A percentile compares a stretch with the other conserved stretches of the same genome.
Evolutionary conservation across 2,329 filamentous ascomycete genomes (phyloP).

Genomic region (Stagonosporopsis chrysanthemi): DNA sequence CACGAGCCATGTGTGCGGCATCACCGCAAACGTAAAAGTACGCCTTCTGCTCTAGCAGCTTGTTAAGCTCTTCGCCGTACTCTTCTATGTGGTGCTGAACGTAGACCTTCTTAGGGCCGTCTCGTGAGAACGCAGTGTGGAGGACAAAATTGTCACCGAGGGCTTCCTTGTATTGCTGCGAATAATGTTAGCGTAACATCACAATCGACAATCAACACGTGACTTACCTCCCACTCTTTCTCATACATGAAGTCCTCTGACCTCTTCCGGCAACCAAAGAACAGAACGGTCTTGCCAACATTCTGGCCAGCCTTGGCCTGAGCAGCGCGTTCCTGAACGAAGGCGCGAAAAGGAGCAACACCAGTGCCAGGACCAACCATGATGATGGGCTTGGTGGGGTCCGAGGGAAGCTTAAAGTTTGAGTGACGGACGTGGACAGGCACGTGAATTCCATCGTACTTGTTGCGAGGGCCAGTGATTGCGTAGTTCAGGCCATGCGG

Average conservation of each 20-base stretch:
- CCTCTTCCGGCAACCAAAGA: slow-evolving; percentile 90
- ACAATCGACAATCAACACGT: neutral
- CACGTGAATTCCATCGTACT: slow-evolving; percentile 94
- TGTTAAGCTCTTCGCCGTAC: slow-evolving; percentile 81
- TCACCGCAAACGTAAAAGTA: slow-evolving; percentile 99
- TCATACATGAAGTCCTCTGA: slow-evolving; percentile 93
- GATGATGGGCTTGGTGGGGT: slow-evolving; percentile 91
- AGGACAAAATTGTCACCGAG: slow-evolving; percentile 91
- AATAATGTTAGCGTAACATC: slow-evolving; percentile 22
- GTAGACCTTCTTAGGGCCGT: slow-evolving; percentile 87
- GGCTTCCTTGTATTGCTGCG: slow-evolving; percentile 78
- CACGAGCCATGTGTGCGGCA: slow-evolving; percentile 94
- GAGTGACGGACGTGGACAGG: slow-evolving; percentile 97
- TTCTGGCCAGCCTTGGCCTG: slow-evolving; percentile 80
- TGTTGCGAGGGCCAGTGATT: slow-evolving; percentile 89
- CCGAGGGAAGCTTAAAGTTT: slow-evolving; percentile 98
- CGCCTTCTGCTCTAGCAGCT: slow-evolving; percentile 83
- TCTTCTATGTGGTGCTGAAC: slow-evolving; percentile 94
- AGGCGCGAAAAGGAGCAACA: slow-evolving; percentile 94
- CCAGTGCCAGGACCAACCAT: slow-evolving; percentile 97
- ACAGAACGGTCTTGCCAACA: slow-evolving; percentile 87
- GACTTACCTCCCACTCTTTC: slow-evolving; percentile 87
- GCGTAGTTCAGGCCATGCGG: slow-evolving; percentile 86
- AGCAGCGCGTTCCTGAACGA: slow-evolving; percentile 90
- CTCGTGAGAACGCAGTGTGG: slow-evolving; percentile 94